These are phyloP conservation scores for Pyrenula aspistea DNA, from an alignment of 495 filamentous ascomycete genomes.

Conservation along the genomic window DNA sequence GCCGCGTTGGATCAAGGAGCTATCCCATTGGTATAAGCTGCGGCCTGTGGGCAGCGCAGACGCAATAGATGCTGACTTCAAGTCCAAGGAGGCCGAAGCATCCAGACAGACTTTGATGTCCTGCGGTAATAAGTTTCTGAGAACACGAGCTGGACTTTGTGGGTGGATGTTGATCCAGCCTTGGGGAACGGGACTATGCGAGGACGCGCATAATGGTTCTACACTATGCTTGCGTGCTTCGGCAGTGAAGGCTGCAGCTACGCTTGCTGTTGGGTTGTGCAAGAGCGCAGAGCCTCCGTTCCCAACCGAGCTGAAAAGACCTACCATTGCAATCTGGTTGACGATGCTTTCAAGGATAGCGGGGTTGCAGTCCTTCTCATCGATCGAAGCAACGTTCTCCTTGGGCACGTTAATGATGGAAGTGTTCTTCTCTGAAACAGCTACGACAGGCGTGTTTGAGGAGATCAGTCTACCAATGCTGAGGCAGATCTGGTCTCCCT, in stretches of 20 bases:
- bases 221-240: not conserved
- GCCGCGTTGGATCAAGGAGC: not conserved
- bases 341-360: not conserved
- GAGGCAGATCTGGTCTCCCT: not conserved
- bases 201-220: not conserved
- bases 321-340: not conserved
- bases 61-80: not conserved
- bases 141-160: not conserved
- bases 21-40: not conserved
- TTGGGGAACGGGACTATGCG: not conserved
- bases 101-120: not conserved
- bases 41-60: not conserved
- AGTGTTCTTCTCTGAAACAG: not conserved
- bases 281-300: not conserved
- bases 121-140: constrained; percentile 1
- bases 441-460: not conserved
- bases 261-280: not conserved
- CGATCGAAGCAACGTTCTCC: not conserved
- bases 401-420: not conserved
- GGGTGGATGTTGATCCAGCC: not conserved
- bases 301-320: not conserved
- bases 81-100: not conserved
- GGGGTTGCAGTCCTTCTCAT: not conserved
- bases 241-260: not conserved
- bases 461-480: not conserved